Evolutionary conservation across 1,284 basidiomycete species (phyloP), one percentile per base, ranked within the genome.

Genomic region (Ustilago nuda): DNA sequence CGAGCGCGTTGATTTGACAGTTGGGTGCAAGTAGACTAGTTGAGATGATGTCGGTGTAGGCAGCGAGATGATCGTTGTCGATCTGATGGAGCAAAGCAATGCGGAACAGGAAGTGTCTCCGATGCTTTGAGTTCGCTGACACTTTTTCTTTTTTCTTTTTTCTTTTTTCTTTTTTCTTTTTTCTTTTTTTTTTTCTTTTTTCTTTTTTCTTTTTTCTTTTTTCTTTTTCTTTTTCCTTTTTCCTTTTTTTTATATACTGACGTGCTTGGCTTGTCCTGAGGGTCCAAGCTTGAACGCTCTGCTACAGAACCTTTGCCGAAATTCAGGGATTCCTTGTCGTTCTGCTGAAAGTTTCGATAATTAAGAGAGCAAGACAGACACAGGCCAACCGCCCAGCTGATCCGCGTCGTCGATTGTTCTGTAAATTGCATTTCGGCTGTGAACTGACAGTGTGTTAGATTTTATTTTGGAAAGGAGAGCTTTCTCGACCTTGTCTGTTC

Each of bases 261-360:
- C 13, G 23, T 27, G 35, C n/a, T 7, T 41, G 53, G 33, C 53
- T 45, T 19, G 43, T 45, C 43, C 19, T 12, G 11, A n/a, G 37
- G 53, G 52, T 54, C n/a, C 53, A 17, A 45, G 43, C 43, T 45
- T 45, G n/a, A 45, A 19, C 43, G n/a, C 43, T 45, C n/a, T 45
- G 17, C 43, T 45, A 6, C 19, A 19, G 6, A 27, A 4, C n/a
- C 43, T n/a, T 50, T 50, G 27, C 48, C 48, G 48, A 32, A 13
- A 45, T 45, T 45, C 43, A 45, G 43, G 43, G 43, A 45, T 17
- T 45, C n/a, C 1, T 19, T 13, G 19, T 32, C 6, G 32, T 33
- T 53, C 37, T 39, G 53, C 53, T 55, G 53, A 36, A 55, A 37
- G 23, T 55, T 41, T 37, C 53, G 23, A 55, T 55, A 55, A 55